Evolutionary conservation across 768 basidiomycete species (phyloP).

Genomic region (Calocybe gangraenosa): DNA sequence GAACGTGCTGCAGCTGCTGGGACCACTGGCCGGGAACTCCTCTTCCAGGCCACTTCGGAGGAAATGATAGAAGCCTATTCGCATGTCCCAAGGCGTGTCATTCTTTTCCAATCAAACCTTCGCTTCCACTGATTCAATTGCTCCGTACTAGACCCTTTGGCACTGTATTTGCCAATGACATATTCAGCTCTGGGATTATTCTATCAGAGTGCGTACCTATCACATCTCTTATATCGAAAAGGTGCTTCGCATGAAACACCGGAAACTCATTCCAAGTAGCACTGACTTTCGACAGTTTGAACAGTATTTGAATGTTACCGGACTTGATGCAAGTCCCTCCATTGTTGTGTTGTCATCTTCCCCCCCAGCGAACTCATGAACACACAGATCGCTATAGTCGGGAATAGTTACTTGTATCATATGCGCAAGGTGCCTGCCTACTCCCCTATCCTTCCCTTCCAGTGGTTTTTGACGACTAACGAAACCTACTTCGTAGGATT

Average conservation of each 20-base stretch:
- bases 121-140: no score
- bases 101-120: background rate
- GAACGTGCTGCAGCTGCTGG: constrained; percentile 62
- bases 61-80: constrained; percentile 94
- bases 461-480: no score
- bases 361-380: constrained; percentile 1
- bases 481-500: constrained; percentile 43
- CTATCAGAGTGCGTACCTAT: constrained; percentile 70
- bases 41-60: constrained; percentile 95
- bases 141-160: constrained; percentile 92
- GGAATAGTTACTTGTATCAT: constrained; percentile 92
- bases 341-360: background rate
- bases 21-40: constrained; percentile 77
- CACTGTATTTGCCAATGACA: constrained; percentile 84
- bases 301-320: constrained; percentile 84
- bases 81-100: constrained; percentile 64
- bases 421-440: constrained; percentile 69
- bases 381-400: constrained; percentile 82
- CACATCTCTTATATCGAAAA: background rate
- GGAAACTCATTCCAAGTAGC: constrained; percentile 33
- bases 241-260: constrained; percentile 1
- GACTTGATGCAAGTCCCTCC: constrained; percentile 67
- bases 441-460: background rate
- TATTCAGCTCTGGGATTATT: constrained; percentile 89
- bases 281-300: constrained; percentile 97